phyloP scores from a whole-genome alignment of 83 land plant genomes.

The Picea mariana region DNA sequence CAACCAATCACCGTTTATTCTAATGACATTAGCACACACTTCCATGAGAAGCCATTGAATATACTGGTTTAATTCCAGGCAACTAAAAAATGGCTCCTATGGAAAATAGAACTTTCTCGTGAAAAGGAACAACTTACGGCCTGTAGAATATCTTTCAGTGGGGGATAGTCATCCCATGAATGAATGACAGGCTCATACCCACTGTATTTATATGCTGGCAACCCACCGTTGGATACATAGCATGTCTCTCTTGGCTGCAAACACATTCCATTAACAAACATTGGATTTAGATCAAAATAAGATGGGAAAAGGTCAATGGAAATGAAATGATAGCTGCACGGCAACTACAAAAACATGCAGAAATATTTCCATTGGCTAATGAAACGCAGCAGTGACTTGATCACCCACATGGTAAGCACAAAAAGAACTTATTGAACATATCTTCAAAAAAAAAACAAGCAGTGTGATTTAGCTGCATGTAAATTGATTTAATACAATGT shows the following conservation, averaged over 20 bases:
- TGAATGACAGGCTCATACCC: conserved; percentile 74
- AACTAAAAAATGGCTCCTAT: neutral
- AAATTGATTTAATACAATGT: too few relatives aligned
- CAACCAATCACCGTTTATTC: neutral
- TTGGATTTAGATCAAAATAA: neutral
- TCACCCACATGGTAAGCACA: neutral
- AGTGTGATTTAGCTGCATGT: too few relatives aligned
- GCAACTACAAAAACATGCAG: neutral
- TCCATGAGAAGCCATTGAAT: neutral
- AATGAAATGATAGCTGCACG: neutral
- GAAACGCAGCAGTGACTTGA: neutral
- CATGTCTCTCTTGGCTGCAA: conserved; percentile 86
- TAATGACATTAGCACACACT: neutral
- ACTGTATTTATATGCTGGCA: conserved; percentile 61
- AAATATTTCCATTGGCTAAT: neutral
- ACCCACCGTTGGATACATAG: conserved; percentile 68
- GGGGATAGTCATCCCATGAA: conserved; percentile 81
- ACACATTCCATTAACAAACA: neutral
- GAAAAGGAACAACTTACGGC: conserved; percentile 42
- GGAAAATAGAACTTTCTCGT: neutral
- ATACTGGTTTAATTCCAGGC: neutral
- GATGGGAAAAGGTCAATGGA: neutral
- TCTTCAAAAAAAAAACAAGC: too few relatives aligned
- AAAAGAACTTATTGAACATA: too few relatives aligned
- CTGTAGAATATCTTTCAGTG: conserved; percentile 54